Evolutionary conservation across 106 monocot genomes (phyloP).

Genomic region (Allium fistulosum): DNA sequence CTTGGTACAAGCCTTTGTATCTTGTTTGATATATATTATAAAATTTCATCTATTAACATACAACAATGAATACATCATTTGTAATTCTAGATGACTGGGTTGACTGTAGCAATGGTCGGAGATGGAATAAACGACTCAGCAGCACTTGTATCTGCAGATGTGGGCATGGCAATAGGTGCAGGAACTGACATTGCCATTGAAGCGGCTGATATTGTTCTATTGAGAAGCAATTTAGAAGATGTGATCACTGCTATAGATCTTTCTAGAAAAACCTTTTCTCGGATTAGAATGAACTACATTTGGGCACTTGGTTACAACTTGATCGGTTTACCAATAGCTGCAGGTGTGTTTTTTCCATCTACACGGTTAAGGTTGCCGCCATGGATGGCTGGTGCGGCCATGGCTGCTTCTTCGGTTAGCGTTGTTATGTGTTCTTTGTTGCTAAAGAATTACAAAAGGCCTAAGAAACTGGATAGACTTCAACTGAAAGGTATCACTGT

Average conservation of each 20-base stretch:
- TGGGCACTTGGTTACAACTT: slow-evolving; percentile 97
- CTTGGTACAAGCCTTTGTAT: no score
- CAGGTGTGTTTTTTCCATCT: slow-evolving; percentile 72
- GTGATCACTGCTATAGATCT: slow-evolving; percentile 93
- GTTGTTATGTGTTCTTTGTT: slow-evolving; percentile 83
- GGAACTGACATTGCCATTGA: slow-evolving; percentile 93
- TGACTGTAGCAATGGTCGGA: slow-evolving; percentile 90
- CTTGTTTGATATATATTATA: no score
- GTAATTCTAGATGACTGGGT: slow-evolving; percentile 54
- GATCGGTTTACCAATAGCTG: slow-evolving; percentile 82
- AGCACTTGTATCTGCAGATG: slow-evolving; percentile 81
- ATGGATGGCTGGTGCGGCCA: slow-evolving; percentile 84
- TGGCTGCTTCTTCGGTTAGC: slow-evolving; percentile 89
- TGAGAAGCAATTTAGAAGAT: slow-evolving; percentile 92
- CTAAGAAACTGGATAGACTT: slow-evolving; percentile 50
- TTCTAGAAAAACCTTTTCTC: slow-evolving; percentile 71
- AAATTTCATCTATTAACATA: no score
- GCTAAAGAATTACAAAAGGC: slow-evolving; percentile 66
- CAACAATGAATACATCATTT: not conserved
- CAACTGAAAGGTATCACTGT: slow-evolving; percentile 40
- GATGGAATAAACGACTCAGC: slow-evolving; percentile 96
- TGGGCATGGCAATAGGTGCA: slow-evolving; percentile 90
- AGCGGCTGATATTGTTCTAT: slow-evolving; percentile 91
- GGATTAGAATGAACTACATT: slow-evolving; percentile 79
- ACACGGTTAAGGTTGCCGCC: slow-evolving; percentile 65